Base-by-base conservation (phyloP, 1,284 basidiomycete species). In the Bjerkandera adusta region DNA sequence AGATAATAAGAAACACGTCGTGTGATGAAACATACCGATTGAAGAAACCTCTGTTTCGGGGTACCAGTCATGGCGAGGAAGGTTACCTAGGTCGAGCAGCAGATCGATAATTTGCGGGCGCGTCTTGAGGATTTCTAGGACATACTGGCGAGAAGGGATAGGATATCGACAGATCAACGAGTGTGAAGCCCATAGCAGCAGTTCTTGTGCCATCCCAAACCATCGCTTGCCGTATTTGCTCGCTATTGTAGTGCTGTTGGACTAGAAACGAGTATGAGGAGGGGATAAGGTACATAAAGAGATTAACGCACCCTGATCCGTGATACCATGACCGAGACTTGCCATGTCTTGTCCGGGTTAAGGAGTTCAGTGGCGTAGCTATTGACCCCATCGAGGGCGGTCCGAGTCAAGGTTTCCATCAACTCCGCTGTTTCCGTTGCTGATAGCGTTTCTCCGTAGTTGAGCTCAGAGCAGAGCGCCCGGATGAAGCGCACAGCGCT, bases 271-370 rank as follows among this genome's bases (percentile, higher is more conserved):
- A 8, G 18, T 33, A 15, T 22, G n/a, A 24, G 21, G n/a, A 38
- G 36, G 7, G 15, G n/a, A 10, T 5, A 18, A 24, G 10, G 5
- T 4, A 8, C 27, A 32, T 5, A 20, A n/a, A 29, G 30, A 22
- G 15, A 21, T 22, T 6, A 30, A 33, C 44, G 16, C 20, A 44
- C 45, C 16, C 27, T 20, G 5, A 39, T 18, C 10, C 27, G 25
- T 10, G 36, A 30, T 16, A 40, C 21, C 45, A 47, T 51, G 27
- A 43, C 21, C 16, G 40, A 35, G 10, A 41, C 36, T 36, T 51
- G 49, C 45, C 45, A 51, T 25, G 35, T 34, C 25, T 47, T 43
- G 16, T 44, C 38, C 1, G 49, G 49, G 24, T 51, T 36, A 5
- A 12, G 35, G 5, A 51, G 33, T 26, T 51, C 45, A 15, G 25